Base-by-base conservation (phyloP, 2,329 filamentous ascomycete species). In the Colletotrichum agaves region DNA sequence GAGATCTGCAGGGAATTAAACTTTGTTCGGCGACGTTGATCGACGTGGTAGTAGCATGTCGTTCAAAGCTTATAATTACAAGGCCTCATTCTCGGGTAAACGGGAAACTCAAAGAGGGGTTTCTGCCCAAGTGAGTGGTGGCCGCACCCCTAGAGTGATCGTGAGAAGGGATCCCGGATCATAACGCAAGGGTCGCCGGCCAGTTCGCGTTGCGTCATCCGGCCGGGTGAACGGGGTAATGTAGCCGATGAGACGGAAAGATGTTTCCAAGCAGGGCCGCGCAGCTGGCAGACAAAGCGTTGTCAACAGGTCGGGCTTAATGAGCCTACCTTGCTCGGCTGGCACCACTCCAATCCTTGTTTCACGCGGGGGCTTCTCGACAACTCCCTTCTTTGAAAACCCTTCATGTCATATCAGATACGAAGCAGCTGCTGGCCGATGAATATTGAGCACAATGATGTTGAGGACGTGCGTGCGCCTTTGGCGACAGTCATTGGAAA, bases 221-320 rank as follows among this genome's bases (percentile, higher is more conserved):
- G 19, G 27, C 17, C 49, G 43, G 43, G 1, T 59, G 11, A 27
- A 39, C 37, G 43, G 43, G 56, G 43, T 59, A 47, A 19, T 12
- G 43, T 47, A 59, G 31, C 56, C 56, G 31, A 47, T 59, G 43
- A 59, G 56, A 59, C 56, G 19, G 31, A 17, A 3, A 49, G 8
- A 47, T 46, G 56, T 59, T 59, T 59, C 43, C 56, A 37, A 27
- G 43, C 19, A 37, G 56, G 43, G 43, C 56, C 27, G 4, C 27
- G 4, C 15, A 49, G 27, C 43, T 49, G 43, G 37, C 56, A 39
- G 31, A 21, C 39, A 11, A 47, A 37, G 56, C 44, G n/a, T 47
- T 59, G 56, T 49, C 31, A 11, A 17, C 56, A n/a, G 41, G n/a
- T 13, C 43, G 15, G 13, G 15, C 43, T 39, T 10, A 17, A 21